Conservation (phyloP, 2,329 filamentous ascomycete species). For the Penicillium sp. region DNA sequence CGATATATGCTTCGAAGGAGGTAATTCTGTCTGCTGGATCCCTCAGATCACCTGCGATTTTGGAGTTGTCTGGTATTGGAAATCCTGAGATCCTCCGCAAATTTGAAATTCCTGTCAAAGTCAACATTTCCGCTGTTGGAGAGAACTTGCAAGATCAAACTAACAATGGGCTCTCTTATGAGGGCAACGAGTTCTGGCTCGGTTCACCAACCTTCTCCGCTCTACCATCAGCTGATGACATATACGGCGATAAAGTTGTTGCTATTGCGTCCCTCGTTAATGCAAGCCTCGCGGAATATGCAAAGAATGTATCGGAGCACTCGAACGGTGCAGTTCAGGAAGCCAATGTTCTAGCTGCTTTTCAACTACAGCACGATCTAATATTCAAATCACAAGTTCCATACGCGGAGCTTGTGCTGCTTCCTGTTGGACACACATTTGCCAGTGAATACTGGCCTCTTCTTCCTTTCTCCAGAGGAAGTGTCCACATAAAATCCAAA, state of each 20-base stretch:
- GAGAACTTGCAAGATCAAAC: slow-evolving; percentile 51
- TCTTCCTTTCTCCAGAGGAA: slow-evolving; percentile 29
- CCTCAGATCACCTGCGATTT: slow-evolving; percentile 54
- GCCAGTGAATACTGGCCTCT: slow-evolving; percentile 27
- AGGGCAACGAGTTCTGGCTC: slow-evolving; percentile 15
- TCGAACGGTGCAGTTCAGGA: slow-evolving; percentile 26
- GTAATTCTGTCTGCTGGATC: slow-evolving; percentile 61
- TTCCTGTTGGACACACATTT: slow-evolving; percentile 17
- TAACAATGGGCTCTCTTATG: slow-evolving; percentile 23
- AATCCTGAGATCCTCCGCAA: slow-evolving; percentile 30
- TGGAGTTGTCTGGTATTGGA: slow-evolving; percentile 62
- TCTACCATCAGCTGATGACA: slow-evolving; percentile 20
- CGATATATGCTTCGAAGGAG: slow-evolving; percentile 44
- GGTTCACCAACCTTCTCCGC: slow-evolving; percentile 23
- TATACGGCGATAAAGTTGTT: slow-evolving; percentile 23
- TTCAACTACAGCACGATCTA: slow-evolving; percentile 27
- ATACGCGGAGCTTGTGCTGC: slow-evolving; percentile 25
- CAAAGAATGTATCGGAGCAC: slow-evolving; percentile 20
- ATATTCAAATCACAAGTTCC: slow-evolving; percentile 27
- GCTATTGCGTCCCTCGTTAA: slow-evolving; percentile 20
- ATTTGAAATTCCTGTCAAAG: slow-evolving; percentile 26
- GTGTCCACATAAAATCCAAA: slow-evolving; percentile 24
- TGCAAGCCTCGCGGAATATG: slow-evolving; percentile 25
- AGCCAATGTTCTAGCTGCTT: slow-evolving; percentile 22
- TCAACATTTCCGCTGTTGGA: slow-evolving; percentile 44